Evolutionary conservation across 306 rosid species (phyloP), one percentile per base, ranked within the genome.

Genomic region (Gillenia trifoliata): DNA sequence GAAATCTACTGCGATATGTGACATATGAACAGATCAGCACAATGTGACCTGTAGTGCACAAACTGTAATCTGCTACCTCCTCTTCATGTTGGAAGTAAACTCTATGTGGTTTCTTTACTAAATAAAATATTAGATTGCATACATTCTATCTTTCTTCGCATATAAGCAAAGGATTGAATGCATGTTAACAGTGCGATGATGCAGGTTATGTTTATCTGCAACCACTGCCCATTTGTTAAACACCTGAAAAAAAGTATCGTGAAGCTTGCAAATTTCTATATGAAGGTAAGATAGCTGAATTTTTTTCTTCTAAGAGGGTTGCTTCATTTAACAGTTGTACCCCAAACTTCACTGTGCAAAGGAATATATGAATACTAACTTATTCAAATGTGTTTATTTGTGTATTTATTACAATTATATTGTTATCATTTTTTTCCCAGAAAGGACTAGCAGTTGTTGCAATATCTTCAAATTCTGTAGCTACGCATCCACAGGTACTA

Each of bases 181-280:
- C 33, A 17, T 47, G 45, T 64, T 22, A 62, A 55, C 73, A 33
- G 30, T 64, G 57, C 66, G 71, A 59, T 73, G 33, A 15, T 54
- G 84, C 96, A 94, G 98, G 98, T 94, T 79, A 94, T 94, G 98
- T 94, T 94, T 87, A 78, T 94, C 66, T 94, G 98, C 90, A 94
- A 91, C 79, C 98, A 91, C 70, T 91, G 97, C 81, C 98, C 98
- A 34, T 94, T 94, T 71, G 98, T 94, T 74, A 88, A 72, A 65
- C 97, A 89, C 84, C 80, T 94, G 84, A 88, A 90, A 56, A 90
- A 90, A 52, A 90, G 79, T 80, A 87, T 94, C 45, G 96, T 78
- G 57, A 90, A 91, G 83, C 96, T 89, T 64, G 43, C 96, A 7
- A 90, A 82, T 43, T 91, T 89, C 83, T 91, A 90, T 76, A 83